phyloP scores from a whole-genome alignment of 139 green algal genomes.

The Closterium sp. region DNA sequence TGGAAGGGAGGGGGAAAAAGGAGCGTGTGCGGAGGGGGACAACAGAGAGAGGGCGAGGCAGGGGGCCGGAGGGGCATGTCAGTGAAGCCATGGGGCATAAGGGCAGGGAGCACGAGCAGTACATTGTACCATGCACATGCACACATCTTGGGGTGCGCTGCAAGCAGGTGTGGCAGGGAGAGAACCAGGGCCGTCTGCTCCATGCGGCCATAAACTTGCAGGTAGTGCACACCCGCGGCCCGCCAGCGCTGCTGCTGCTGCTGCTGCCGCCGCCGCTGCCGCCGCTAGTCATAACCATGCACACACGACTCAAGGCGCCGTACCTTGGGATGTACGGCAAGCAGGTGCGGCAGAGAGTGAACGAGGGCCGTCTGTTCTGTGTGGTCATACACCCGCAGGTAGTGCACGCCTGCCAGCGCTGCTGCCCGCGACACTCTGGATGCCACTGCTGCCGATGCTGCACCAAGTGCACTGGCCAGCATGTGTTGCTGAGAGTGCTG shows the following conservation, averaged over 20 bases:
- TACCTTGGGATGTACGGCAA: background rate
- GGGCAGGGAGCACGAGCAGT: too few species aligned
- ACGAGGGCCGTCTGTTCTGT: slow-evolving; percentile 59
- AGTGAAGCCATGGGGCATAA: too few species aligned
- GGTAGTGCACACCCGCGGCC: background rate
- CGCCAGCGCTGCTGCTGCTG: background rate
- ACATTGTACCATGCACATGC: too few species aligned
- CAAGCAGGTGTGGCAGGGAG: background rate
- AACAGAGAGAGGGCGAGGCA: background rate
- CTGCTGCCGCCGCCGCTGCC: too few species aligned
- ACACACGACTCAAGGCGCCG: too few species aligned
- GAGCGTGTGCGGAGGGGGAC: background rate
- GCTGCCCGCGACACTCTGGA: background rate
- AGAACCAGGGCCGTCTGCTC: background rate
- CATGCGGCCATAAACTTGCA: background rate
- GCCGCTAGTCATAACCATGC: too few species aligned
- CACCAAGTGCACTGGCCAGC: background rate
- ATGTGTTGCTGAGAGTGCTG: background rate
- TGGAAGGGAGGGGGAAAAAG: background rate
- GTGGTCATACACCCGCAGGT: slow-evolving; percentile 73
- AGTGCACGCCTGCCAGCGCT: slow-evolving; percentile 60
- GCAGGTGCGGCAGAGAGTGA: background rate
- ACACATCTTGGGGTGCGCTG: background rate
- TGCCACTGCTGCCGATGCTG: background rate
- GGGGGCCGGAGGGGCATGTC: too few species aligned